Conservation (phyloP, 305 asterid genomes). For the Solanum aculeatissimum region DNA sequence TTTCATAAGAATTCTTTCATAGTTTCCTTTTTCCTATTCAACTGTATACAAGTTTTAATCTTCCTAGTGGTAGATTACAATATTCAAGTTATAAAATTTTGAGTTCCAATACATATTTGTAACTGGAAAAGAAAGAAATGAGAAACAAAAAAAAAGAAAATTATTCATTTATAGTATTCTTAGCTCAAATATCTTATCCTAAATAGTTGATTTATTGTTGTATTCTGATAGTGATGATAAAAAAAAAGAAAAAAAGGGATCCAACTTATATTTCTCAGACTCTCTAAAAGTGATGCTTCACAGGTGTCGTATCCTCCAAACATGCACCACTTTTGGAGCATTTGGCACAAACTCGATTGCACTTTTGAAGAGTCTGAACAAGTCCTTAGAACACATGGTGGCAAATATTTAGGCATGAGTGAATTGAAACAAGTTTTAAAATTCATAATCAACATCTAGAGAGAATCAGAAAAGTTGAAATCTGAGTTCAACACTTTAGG, state of each 20-base stretch:
- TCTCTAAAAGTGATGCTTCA: background rate
- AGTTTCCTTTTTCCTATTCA: background rate
- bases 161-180: background rate
- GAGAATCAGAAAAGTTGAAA: background rate
- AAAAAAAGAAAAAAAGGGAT: background rate
- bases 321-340: background rate
- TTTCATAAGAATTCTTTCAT: background rate
- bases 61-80: too few species aligned
- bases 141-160: too few species aligned
- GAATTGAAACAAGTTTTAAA: too few species aligned
- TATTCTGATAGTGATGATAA: background rate
- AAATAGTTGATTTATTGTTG: background rate
- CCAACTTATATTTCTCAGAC: background rate
- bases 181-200: background rate
- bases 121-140: too few species aligned
- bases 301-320: background rate
- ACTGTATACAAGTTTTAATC: too few species aligned
- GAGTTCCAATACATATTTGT: too few species aligned
- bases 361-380: background rate
- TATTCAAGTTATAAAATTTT: too few species aligned
- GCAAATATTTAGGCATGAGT: too few species aligned
- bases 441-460: too few species aligned
- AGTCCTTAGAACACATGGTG: too few species aligned
- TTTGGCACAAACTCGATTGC: background rate
- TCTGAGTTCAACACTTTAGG: background rate